Conservation (phyloP, 2,329 filamentous ascomycete genomes). For the Stromatinia cepivora region DNA sequence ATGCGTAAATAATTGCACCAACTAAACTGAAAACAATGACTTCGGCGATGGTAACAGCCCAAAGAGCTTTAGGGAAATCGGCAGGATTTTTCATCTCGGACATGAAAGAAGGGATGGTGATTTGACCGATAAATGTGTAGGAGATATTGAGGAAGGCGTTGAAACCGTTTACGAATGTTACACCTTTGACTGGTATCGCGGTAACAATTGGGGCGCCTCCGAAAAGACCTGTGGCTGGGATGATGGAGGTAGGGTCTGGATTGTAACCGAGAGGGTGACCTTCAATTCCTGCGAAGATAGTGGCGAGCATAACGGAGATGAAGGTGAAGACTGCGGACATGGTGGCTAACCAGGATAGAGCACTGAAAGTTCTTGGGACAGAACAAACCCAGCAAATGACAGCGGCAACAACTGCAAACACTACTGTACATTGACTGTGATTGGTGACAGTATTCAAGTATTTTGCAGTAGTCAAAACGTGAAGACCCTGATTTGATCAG, state of each 20-base stretch:
- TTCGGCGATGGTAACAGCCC: constrained; percentile 85
- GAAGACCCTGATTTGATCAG: constrained; percentile 57
- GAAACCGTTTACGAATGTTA: constrained; percentile 79
- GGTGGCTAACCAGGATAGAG: constrained; percentile 76
- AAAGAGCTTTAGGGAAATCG: constrained; percentile 91
- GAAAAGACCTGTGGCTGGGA: constrained; percentile 32
- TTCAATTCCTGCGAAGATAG: constrained; percentile 78
- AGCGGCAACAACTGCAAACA: constrained; percentile 72
- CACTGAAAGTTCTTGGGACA: constrained; percentile 80
- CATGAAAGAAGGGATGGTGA: constrained; percentile 91
- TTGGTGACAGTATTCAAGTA: constrained; percentile 88
- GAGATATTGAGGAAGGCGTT: constrained; percentile 92
- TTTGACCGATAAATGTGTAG: constrained; percentile 95
- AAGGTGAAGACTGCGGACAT: constrained; percentile 86
- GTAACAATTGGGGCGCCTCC: constrained; percentile 67
- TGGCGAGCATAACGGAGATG: constrained; percentile 79
- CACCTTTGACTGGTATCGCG: constrained; percentile 64
- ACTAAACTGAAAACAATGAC: constrained; percentile 83
- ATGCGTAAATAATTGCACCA: constrained; percentile 79
- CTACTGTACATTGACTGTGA: constrained; percentile 72
- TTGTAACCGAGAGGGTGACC: constrained; percentile 69
- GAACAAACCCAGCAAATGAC: constrained; percentile 77
- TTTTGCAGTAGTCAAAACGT: constrained; percentile 80
- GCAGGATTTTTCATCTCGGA: constrained; percentile 82
- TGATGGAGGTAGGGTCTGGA: constrained; percentile 46